Base-by-base conservation (phyloP, 192 early-diverging fungal genomes). In the Backusella circina region DNA sequence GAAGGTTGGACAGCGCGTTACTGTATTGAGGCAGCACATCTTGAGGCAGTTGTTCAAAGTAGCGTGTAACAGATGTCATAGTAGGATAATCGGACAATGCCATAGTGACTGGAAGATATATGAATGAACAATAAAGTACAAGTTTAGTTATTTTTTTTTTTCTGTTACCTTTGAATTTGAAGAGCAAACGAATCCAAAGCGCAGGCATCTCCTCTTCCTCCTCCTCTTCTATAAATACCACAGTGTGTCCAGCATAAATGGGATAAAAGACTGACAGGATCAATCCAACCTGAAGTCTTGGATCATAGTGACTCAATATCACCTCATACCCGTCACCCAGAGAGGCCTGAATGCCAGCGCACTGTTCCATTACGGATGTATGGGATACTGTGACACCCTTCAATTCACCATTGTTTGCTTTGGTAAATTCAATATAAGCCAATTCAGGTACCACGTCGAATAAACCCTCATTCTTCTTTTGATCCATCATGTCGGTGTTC, bases 361-460 rank as follows among this genome's bases (percentile, higher is more conserved):
- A 66, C 26, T 50, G 37, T 31, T 70, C 72, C 78, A 96, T 87
- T 21, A 96, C 86, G 2, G 91, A 88, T 10, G 84, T 79, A 71
- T 96, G 94, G 12, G 89, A 90, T 26, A 96, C 81, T 44, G 89
- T 87, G 21, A 94, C 91, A 37, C 95, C 95, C 79, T 96, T 95
- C 6, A 96, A 82, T 80, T 93, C 91, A 39, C 94, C 92, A 68
- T 91, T 90, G 5, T 89, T 90, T 72, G 90, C 90, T 75, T 94
- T 96, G 75, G 91, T 91, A 69, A 91, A 95, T 80, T 94, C 94
- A 32, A 96, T 89, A 70, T 94, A 95, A 1, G 95, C 95, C 33
- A 91, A 77, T 65, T 96, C 94, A 18, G 87, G 82, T 1, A 82
- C 70, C 1, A 86, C 85, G 10, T 28, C 54, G 1, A 12, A 3